Percentiles rank a stretch among this genome's conserved stretches.
These are phyloP conservation scores for Syzygium aqueum DNA, from an alignment of 345 rosid genomes.

Conservation along the genomic window DNA sequence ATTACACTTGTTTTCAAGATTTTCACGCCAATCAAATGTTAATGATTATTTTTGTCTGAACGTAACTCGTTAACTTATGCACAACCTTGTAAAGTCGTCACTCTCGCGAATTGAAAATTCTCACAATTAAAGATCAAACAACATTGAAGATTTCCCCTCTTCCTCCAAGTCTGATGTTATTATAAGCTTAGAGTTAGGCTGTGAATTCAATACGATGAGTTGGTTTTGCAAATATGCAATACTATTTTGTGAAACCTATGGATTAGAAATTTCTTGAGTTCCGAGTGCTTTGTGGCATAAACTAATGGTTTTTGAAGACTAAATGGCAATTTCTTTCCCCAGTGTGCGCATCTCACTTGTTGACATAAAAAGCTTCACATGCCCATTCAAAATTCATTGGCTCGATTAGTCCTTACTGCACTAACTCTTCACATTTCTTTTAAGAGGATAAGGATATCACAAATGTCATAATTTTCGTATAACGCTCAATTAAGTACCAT, in stretches of 20 bases:
- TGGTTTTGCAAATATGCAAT: neutral
- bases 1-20: neutral
- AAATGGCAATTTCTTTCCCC: neutral
- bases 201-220: neutral
- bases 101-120: neutral
- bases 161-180: neutral
- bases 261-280: neutral
- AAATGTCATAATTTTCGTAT: no score
- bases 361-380: neutral
- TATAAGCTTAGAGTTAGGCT: neutral
- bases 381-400: neutral
- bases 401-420: neutral
- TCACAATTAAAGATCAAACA: neutral
- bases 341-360: neutral
- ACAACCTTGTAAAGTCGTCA: neutral
- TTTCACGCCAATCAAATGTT: neutral
- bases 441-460: neutral
- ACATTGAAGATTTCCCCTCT: neutral
- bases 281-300: neutral
- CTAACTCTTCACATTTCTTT: neutral
- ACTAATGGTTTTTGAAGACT: no score
- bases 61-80: neutral
- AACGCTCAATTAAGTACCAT: no score
- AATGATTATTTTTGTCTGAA: neutral
- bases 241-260: neutral